Evolutionary conservation across 2,329 filamentous ascomycete genomes (phyloP).

Genomic region (Periconia sp.): DNA sequence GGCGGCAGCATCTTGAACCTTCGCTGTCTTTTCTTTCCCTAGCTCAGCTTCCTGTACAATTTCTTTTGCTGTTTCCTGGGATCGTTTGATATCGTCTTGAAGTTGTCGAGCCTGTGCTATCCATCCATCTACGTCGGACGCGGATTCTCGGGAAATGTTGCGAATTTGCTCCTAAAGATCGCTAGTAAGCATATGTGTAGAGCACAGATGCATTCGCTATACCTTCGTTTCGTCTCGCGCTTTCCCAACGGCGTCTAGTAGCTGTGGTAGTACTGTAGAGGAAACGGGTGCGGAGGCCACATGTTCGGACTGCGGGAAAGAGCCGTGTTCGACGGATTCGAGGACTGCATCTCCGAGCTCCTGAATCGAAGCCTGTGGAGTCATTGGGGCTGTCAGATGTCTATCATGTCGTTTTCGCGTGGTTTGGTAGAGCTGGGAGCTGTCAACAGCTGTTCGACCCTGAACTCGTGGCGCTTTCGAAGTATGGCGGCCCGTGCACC

Average conservation of each 20-base stretch:
- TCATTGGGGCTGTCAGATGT: conserved; percentile 26
- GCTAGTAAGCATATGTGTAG: background rate
- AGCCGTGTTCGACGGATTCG: conserved; percentile 64
- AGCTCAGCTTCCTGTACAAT: conserved; percentile 80
- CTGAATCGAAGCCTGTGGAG: conserved; percentile 35
- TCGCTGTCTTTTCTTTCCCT: conserved; percentile 66
- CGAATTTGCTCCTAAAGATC: conserved; percentile 68
- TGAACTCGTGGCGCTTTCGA: conserved; percentile 1
- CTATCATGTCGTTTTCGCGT: conserved; percentile 22
- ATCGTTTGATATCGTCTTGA: conserved; percentile 83
- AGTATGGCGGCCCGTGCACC: conserved; percentile 8
- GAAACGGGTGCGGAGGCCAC: conserved; percentile 61
- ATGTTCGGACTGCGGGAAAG: conserved; percentile 63
- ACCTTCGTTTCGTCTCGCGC: conserved; percentile 63
- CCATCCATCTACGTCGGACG: conserved; percentile 84
- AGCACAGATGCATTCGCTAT: too few relatives aligned
- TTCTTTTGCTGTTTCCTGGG: conserved; percentile 77
- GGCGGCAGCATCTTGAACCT: conserved; percentile 65
- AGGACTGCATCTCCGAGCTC: conserved; percentile 66
- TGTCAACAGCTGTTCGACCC: background rate
- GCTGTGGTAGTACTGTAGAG: conserved; percentile 54
- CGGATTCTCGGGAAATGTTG: conserved; percentile 75
- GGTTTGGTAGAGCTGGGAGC: background rate
- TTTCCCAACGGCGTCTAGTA: conserved; percentile 58
- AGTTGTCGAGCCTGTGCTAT: conserved; percentile 82